Evolutionary conservation across 2,329 filamentous ascomycete species (phyloP).

Genomic region (Laburnicola sp.): DNA sequence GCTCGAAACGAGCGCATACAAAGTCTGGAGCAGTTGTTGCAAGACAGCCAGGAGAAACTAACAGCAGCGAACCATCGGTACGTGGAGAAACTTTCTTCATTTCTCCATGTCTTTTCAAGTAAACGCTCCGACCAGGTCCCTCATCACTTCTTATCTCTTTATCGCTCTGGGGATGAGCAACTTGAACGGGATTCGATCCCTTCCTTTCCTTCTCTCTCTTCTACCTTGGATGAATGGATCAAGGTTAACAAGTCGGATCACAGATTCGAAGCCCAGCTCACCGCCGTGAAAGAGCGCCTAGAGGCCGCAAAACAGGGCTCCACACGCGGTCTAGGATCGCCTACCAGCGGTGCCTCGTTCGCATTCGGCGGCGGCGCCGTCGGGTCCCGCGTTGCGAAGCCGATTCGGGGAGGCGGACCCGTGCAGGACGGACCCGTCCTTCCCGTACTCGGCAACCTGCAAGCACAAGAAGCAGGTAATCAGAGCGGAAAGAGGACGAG

Average conservation of each 20-base stretch:
- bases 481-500: conserved; percentile 67
- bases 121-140: neutral
- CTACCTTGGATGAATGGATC: conserved; percentile 4
- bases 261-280: conserved; percentile 96
- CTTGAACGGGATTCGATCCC: neutral
- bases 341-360: conserved; percentile 60
- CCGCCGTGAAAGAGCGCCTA: conserved; percentile 94
- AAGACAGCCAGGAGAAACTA: conserved; percentile 98
- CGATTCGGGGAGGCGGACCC: conserved; percentile 56
- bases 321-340: conserved; percentile 75
- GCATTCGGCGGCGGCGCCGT: conserved; percentile 65
- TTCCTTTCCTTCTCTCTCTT: neutral
- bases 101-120: neutral
- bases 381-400: conserved; percentile 64
- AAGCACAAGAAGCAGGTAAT: conserved; percentile 58
- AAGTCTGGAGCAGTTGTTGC: conserved; percentile 85
- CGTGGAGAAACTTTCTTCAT: conserved; percentile 42
- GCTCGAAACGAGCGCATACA: conserved; percentile 96
- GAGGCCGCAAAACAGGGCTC: conserved; percentile 92
- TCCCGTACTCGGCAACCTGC: conserved; percentile 50
- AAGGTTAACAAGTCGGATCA: conserved; percentile 11
- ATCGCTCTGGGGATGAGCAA: neutral
- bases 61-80: conserved; percentile 97
- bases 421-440: conserved; percentile 43
- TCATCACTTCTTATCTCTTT: too few species aligned